Evolutionary conservation across 768 basidiomycete genomes (phyloP), one percentile per base, ranked within the genome.

Genomic region (Atractiella rhizophila): DNA sequence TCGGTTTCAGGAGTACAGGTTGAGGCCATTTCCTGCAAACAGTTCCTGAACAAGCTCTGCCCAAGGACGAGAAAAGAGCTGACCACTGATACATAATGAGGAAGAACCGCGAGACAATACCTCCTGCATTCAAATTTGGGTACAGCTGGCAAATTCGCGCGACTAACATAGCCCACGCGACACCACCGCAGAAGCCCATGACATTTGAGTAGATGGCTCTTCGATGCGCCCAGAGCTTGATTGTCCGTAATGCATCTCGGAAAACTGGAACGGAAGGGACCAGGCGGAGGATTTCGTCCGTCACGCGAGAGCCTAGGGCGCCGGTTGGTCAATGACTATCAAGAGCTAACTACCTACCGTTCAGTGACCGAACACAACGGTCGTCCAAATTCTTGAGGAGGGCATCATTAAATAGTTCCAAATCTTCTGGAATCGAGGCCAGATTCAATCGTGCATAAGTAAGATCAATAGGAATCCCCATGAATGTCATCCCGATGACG

Each of bases 101-200:
- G 56, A 96, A 98, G 63, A 98, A 94, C 18, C 85, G 70, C 63
- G 82, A 85, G 57, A 98, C 83, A 49, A 98, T 85, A 4, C 80
- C 81, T 13, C 85, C 83, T 11, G 86, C 82, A 44, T 74, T 73
- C 7, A 83, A 86, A 46, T 75, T 91, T 24, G 91, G 91, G 59
- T 96, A 98, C 40, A 98, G 62, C 55, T 98, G 91, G 62, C 91
- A 98, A 67, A 96, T 85, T 59, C 91, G 74, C 37, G 91, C 91
- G n/a, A 94, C 86, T 29, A 96, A 70, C 66, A 96, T 78, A 4
- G 88, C 81, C 91, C 91, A 98, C 23, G 86, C 88, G 2, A 96
- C 88, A 54, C 91, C 91, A 42, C 91, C 91, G 25, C 88, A 68
- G 59, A 96, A 98, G 16, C 88, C 91, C 52, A 83, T 83, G 10